phyloP scores from a whole-genome alignment of 352 stramenopile species.

The Phytopythium mirpurense region DNA sequence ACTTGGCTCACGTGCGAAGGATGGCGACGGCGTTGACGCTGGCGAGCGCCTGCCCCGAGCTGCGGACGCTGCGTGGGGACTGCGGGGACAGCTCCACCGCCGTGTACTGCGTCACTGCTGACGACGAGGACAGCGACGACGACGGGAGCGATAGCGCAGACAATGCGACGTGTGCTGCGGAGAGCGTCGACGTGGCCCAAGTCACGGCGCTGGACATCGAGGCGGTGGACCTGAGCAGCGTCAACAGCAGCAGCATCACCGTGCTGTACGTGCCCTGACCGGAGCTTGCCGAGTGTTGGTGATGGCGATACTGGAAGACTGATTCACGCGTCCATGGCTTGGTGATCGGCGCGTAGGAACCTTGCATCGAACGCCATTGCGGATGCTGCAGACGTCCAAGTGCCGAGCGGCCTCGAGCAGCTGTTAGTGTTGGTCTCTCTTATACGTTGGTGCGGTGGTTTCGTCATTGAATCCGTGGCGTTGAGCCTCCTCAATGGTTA shows the following conservation, averaged over 20 bases:
- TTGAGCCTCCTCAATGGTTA: not conserved
- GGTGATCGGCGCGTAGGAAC: not conserved
- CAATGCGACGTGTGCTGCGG: not conserved
- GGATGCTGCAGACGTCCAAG: not conserved
- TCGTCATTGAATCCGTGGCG: not conserved
- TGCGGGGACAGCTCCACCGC: constrained; percentile 1
- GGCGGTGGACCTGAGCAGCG: not conserved
- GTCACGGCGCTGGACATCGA: not conserved
- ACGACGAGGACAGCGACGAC: not conserved
- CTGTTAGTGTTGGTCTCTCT: not conserved
- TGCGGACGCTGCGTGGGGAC: constrained; percentile 6
- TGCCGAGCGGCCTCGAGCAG: not conserved
- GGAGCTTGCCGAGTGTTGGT: not conserved
- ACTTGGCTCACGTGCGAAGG: not conserved
- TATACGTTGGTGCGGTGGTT: too few relatives aligned
- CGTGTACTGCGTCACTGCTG: constrained; percentile 3
- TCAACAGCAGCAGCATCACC: not conserved
- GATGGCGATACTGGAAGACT: not conserved
- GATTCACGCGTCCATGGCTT: not conserved
- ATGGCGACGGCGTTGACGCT: not conserved
- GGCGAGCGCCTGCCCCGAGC: not conserved
- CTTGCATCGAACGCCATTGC: not conserved
- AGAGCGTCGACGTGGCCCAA: not conserved
- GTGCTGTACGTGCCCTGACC: not conserved
- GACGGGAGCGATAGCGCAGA: not conserved